These are phyloP conservation scores for Catharanthus roseus DNA, from an alignment of 257 asterid genomes.

Conservation along the genomic window DNA sequence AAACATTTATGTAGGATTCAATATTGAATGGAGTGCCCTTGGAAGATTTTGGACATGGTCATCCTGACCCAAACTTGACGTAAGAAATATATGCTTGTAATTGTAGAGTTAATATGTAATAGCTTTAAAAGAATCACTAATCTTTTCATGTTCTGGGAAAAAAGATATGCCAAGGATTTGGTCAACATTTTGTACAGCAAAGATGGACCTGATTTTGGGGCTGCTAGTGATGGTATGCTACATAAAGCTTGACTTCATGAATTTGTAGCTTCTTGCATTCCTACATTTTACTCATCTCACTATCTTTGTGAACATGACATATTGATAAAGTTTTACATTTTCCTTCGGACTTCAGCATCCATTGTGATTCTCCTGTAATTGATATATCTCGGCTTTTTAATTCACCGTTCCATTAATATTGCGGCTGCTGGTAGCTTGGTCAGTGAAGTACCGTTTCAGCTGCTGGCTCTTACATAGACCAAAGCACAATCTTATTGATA, in stretches of 20 bases:
- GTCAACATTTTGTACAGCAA: conserved; percentile 71
- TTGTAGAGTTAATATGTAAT: conserved; percentile 10
- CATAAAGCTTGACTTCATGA: background rate
- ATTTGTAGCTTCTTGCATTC: background rate
- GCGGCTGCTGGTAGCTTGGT: background rate
- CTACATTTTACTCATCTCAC: conserved; percentile 1
- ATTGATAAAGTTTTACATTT: background rate
- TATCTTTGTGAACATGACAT: background rate
- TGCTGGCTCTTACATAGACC: background rate
- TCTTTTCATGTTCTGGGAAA: conserved; percentile 24
- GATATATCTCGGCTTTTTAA: background rate
- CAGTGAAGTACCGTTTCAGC: background rate
- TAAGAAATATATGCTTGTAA: conserved; percentile 34
- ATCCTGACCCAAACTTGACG: conserved; percentile 99
- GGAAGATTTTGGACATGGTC: conserved; percentile 98
- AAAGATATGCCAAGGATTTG: conserved; percentile 90
- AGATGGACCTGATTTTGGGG: conserved; percentile 92
- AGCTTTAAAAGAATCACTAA: conserved; percentile 15
- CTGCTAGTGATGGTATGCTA: conserved; percentile 95
- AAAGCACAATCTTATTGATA: background rate
- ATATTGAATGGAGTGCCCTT: conserved; percentile 81
- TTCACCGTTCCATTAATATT: background rate
- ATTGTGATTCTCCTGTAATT: background rate
- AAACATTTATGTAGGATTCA: conserved; percentile 48
- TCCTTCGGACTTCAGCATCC: too few relatives aligned